Evolutionary conservation across 2,329 filamentous ascomycete genomes (phyloP), one percentile per base, ranked within the genome.

Genomic region (Nakataea oryzae): DNA sequence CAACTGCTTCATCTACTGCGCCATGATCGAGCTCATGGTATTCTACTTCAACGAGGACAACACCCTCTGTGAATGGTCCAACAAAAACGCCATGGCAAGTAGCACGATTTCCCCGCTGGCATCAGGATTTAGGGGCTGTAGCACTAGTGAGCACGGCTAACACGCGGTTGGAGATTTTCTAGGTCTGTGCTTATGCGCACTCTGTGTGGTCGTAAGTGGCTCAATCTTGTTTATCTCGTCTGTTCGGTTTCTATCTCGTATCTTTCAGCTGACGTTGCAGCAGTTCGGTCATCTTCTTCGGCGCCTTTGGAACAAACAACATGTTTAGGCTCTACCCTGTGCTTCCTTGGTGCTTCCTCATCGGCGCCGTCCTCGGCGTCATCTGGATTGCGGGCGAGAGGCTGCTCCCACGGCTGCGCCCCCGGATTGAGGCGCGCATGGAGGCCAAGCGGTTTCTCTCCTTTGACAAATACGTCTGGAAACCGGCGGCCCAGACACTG

Each of bases 1-100:
- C 63, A 74, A 72, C 9, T 73, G 70, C 64, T 74, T 78, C 64
- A 74, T 76, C 13, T 74, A 74, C 28, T 70, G 74, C 2, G 75
- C 71, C 17, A 76, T 74, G 1, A 74, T 78, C 28, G 72, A 78
- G 66, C 77, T 77, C 63, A 74, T 76, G 62, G 70, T 79, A 34
- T 71, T 71, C 55, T 71, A 71, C 58, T 70, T 70, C 62, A 67
- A 64, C 61, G 66, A 72, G 61, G 70, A 68, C 50, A 63, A 63
- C 27, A 71, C 70, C 24, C 67, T 60, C 14, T 60, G 58, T 21
- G 27, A 28, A 7, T 60, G 58, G 58, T 21, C 47, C 8, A 60
- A 60, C 24, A 60, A 60, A 41, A 41, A 60, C 17, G 58, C 58
- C 24, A 60, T 60, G 58, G 41, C 56, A n/a, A 58, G 26, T n/a